Evolutionary conservation across 2,329 filamentous ascomycete genomes (phyloP), one percentile per base, ranked within the genome.

Genomic region (Monascus ruber): DNA sequence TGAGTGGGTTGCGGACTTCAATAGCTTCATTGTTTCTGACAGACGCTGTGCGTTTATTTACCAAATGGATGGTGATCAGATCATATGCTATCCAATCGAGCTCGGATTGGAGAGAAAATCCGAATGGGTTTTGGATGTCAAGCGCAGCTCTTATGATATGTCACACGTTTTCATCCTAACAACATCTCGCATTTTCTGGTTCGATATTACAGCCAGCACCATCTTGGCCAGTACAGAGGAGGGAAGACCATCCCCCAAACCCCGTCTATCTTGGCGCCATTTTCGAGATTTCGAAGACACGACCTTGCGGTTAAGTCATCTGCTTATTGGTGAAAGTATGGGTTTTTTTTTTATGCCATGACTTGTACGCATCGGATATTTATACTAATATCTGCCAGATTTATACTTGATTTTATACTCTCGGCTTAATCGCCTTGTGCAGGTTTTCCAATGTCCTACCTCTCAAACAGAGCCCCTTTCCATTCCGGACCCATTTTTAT

Each of bases 41-140:
- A 65, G 77, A 36, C 59, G 58, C 35, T 56, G 52, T 39, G 50
- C 58, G n/a, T 56, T 58, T 37, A 43, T 68, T 26, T 68, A 61
- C 48, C 49, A 52, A 28, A 50, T 58, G 25, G 45, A 52, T 24
- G 51, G 50, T 6, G 40, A 50, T 5, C 46, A 50, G 1, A 39
- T 51, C 33, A 45, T 43, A 34, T 48, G 56, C 29, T 54, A 52
- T 35, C 35, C 48, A 8, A 49, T 69, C 41, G 56, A 65, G 36
- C 47, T 70, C 33, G 54, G 56, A 7, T 49, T 64, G 37, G 44
- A 46, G 11, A 56, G 52, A 34, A 47, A 55, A 31, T 60, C 59
- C 5, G 64, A 71, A 42, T 77, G 74, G 72, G 70, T 79, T 33
- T 50, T 81, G 29, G 73, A 76, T 46, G 48, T 76, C 17, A 62